phyloP scores from a whole-genome alignment of 2,329 filamentous ascomycete genomes.

The Orbilia oligospora region DNA sequence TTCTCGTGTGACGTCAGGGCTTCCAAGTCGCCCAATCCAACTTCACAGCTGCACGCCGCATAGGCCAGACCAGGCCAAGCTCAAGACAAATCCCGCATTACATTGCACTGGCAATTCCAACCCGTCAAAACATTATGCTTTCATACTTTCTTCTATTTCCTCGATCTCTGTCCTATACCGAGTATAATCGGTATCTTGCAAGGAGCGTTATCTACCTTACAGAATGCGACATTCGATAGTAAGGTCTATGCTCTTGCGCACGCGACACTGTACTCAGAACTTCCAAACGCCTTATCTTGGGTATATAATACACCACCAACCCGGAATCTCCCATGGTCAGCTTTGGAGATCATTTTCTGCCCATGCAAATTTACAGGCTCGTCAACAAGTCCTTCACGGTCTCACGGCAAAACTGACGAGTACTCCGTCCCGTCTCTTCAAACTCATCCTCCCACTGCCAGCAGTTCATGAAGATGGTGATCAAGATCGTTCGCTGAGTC shows the following conservation, averaged over 20 bases:
- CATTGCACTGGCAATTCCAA: constrained; percentile 20
- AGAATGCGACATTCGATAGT: constrained; percentile 51
- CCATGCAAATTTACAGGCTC: constrained; percentile 16
- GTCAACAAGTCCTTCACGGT: constrained; percentile 53
- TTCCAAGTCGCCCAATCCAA: constrained; percentile 15
- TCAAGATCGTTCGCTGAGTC: constrained; percentile 32
- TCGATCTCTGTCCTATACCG: neutral
- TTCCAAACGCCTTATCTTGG: neutral
- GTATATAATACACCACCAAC: neutral
- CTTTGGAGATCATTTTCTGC: constrained; percentile 28
- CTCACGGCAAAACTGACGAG: constrained; percentile 74
- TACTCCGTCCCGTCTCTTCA: constrained; percentile 83
- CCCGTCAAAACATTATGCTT: constrained; percentile 1
- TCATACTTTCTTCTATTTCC: neutral
- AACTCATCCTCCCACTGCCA: constrained; percentile 81
- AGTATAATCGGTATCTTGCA: constrained; percentile 1
- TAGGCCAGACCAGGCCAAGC: too few species aligned
- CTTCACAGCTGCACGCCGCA: too few species aligned
- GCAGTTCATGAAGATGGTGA: constrained; percentile 64
- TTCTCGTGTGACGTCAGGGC: constrained; percentile 53
- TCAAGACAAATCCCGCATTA: constrained; percentile 9
- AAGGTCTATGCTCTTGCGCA: constrained; percentile 29
- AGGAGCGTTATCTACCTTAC: neutral
- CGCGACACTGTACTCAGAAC: constrained; percentile 14
- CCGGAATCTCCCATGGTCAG: neutral